Evolutionary conservation across 495 filamentous ascomycete genomes (phyloP), one percentile per base, ranked within the genome.

Genomic region (Aspergillus conjunctus): DNA sequence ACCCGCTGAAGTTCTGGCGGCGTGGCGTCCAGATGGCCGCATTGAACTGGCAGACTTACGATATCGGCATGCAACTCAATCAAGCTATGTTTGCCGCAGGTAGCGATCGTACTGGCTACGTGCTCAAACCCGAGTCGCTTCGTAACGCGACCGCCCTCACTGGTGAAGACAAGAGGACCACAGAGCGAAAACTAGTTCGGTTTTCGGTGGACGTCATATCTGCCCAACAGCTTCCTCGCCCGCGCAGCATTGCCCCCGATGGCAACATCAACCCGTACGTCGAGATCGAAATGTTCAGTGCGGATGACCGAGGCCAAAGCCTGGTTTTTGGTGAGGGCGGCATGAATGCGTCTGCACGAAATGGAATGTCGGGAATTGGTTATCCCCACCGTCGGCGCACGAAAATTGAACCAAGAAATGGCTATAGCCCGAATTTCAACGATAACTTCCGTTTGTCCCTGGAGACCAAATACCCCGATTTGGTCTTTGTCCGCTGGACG

Each of bases 21-120:
- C 89, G 90, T 53, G 94, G 94, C 32, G 94, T 97, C 10, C 93
- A 97, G 71, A 97, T 97, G 93, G 91, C 87, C 3, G 94, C 94
- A 1, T 80, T 96, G 62, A 98, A 98, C 72, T 98, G 94, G 94
- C 94, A 98, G 72, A 98, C 93, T 0, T 97, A 94, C 66, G 94
- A 98, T 66, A 81, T 92, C 31, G 89, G 91, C 15, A 92, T 96
- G 87, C 92, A 98, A 71, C 79, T 97, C 70, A 98, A 98, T 66
- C 90, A 93, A 55, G 94, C 94, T 61, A 98, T 98, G 94, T 98
- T 98, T 73, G 89, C 91, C n/a, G 88, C 91, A 52, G 92, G 92
- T 31, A 86, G 85, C 20, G 94, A 97, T 73, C 85, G 87, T 52
- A 88, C 88, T 9, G 94, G 94, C 20, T 98, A 97, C 64, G 91